phyloP scores from a whole-genome alignment of 306 rosid genomes.

The Urtica urens region DNA sequence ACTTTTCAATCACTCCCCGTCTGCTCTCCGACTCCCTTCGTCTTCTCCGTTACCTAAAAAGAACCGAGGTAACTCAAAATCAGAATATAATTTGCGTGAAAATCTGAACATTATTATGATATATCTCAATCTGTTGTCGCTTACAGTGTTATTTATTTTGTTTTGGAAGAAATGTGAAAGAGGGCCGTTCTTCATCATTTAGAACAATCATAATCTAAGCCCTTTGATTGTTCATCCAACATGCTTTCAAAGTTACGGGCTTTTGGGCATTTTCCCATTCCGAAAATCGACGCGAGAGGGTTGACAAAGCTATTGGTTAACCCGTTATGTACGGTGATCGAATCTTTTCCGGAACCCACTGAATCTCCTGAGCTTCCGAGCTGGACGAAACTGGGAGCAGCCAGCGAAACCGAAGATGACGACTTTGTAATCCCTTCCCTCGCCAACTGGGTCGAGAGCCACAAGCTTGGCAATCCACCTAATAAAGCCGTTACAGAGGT shows the following conservation, averaged over 20 bases:
- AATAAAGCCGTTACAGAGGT: constrained; percentile 8
- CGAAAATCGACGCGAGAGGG: constrained; percentile 11
- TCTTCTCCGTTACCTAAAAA: no score
- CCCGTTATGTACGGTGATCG: constrained; percentile 30
- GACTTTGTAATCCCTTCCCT: constrained; percentile 76
- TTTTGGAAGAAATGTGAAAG: no score
- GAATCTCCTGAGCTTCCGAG: constrained; percentile 59
- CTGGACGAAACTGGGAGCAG: constrained; percentile 49
- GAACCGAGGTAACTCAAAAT: no score
- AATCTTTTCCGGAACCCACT: constrained; percentile 11
- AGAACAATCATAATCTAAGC: not conserved
- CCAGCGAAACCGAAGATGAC: constrained; percentile 20
- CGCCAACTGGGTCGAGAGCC: constrained; percentile 54
- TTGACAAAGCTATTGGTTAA: constrained; percentile 12
- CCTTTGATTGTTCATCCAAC: not conserved
- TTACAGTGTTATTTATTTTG: no score
- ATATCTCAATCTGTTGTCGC: no score
- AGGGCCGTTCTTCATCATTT: not conserved
- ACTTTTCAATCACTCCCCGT: no score
- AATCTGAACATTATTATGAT: no score
- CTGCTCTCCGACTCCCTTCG: no score
- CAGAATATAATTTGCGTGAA: no score
- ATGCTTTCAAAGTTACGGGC: constrained; percentile 34
- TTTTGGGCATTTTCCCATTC: constrained; percentile 10
- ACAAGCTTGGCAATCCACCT: constrained; percentile 13